Base-by-base conservation (phyloP, 805 yeast species). In the Geotrichum ghanense region DNA sequence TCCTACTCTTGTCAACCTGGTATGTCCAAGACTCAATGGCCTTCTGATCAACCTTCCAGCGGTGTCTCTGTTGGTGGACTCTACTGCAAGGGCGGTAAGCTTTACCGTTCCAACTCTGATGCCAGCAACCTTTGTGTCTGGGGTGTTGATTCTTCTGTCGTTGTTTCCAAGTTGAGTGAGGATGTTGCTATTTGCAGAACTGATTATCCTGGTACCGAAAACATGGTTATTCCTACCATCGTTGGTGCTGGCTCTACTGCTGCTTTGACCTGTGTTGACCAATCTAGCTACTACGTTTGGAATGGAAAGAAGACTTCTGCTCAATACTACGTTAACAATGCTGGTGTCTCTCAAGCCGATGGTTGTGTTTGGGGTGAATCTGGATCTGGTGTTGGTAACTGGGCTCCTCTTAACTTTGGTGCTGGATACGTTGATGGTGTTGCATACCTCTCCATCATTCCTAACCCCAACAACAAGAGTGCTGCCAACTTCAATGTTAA, bases 11-110 rank as follows among this genome's bases (percentile, higher is more conserved):
- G 98, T 74, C 94, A 88, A 73, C 79, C 96, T 40, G 98, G 97
- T 76, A 86, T 87, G 95, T 86, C 97, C 61, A 90, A 90, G 79
- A 87, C 97, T 48, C 98, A 90, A 73, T 90, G 95, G 95, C 97
- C 97, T 53, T 68, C 81, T 41, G 54, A 63, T 47, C 98, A 90
- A 73, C 97, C 97, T 48, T 54, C 83, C 47, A 75, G 71, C 65
- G 97, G 97, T 71, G 83, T 82, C 48, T 83, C 97, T 41, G 78
- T 90, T 55, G 98, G 98, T 69, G 98, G 98, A 64, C 76, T 90
- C 59, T 65, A 68, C 59, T 90, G 98, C 76, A 75, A 82, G 66
- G 68, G 70, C 63, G 97, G 97, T 56, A 78, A 78, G 70, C 74
- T 90, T 52, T 79, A 86, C 83, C 83, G 80, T 65, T 69, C 95